A percentile compares a stretch with the other conserved stretches of the same genome.
phyloP scores from a whole-genome alignment of 768 basidiomycete species.

The Tremella fuciformis region DNA sequence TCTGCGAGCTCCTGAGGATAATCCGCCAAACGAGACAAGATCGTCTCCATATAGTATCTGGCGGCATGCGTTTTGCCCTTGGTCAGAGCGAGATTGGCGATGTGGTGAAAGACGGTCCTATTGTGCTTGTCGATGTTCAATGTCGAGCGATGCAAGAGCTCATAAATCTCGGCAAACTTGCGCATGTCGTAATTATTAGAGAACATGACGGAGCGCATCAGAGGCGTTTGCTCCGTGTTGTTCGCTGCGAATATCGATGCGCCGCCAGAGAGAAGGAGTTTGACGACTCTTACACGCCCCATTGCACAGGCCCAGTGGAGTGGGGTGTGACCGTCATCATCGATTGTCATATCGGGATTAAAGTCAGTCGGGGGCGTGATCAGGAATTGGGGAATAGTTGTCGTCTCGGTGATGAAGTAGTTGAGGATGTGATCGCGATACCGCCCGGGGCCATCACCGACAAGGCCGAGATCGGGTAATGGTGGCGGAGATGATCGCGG shows the following conservation, averaged over 20 bases:
- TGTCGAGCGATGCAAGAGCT: constrained; percentile 93
- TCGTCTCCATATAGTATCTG: constrained; percentile 97
- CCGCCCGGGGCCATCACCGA: constrained; percentile 45
- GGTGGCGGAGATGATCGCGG: constrained; percentile 28
- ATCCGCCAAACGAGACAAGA: constrained; percentile 78
- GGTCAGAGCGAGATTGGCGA: constrained; percentile 93
- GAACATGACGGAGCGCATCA: constrained; percentile 99
- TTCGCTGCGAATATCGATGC: constrained; percentile 97
- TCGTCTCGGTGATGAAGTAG: constrained; percentile 97
- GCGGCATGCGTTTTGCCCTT: constrained; percentile 98
- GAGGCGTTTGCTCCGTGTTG: constrained; percentile 89
- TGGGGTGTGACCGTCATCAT: constrained; percentile 96
- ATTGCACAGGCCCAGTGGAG: constrained; percentile 99
- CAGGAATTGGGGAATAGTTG: constrained; percentile 81
- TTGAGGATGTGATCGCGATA: constrained; percentile 96
- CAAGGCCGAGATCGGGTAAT: constrained; percentile 20
- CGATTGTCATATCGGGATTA: constrained; percentile 92
- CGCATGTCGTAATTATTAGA: constrained; percentile 99
- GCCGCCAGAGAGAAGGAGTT: constrained; percentile 84
- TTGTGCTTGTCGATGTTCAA: constrained; percentile 98
- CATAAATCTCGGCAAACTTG: constrained; percentile 96
- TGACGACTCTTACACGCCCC: constrained; percentile 94
- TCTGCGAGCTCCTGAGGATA: constrained; percentile 95
- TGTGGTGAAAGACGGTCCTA: constrained; percentile 95
- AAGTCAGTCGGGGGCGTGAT: constrained; percentile 84